Conservation (phyloP, 164 flowering plant species). For the Sedum album region DNA sequence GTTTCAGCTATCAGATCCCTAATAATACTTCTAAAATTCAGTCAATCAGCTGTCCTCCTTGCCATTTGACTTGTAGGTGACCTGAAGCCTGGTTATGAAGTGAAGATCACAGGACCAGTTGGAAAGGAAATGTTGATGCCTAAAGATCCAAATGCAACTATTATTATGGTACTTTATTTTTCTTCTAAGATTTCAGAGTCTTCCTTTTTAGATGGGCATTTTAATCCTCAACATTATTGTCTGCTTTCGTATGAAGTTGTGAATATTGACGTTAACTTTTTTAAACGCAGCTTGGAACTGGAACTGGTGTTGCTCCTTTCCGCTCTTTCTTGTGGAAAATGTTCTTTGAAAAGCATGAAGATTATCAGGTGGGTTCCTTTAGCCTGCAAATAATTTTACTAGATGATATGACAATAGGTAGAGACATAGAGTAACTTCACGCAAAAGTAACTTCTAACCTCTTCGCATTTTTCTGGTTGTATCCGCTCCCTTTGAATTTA, state of each 20-base stretch:
- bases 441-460: too few species aligned
- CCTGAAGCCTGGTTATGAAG: conserved; percentile 85
- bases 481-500: too few species aligned
- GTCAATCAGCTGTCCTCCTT: not conserved
- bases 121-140: conserved; percentile 99
- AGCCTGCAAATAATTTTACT: too few species aligned
- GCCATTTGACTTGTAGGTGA: conserved; percentile 43
- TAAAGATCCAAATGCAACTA: conserved; percentile 77
- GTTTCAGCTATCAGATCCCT: not conserved
- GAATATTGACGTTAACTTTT: not conserved
- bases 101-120: conserved; percentile 87
- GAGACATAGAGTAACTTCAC: too few species aligned
- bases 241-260: not conserved
- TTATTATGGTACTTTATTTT: conserved; percentile 59
- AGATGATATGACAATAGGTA: too few species aligned
- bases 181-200: not conserved
- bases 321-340: conserved; percentile 93
- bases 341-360: conserved; percentile 95
- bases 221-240: not conserved
- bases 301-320: conserved; percentile 99
- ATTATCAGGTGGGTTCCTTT: conserved; percentile 61
- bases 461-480: too few species aligned
- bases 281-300: conserved; percentile 77
- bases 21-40: not conserved
- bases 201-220: not conserved